Conservation (phyloP, 78 protist genomes). For the Pigoraptor vietnamica region DNA sequence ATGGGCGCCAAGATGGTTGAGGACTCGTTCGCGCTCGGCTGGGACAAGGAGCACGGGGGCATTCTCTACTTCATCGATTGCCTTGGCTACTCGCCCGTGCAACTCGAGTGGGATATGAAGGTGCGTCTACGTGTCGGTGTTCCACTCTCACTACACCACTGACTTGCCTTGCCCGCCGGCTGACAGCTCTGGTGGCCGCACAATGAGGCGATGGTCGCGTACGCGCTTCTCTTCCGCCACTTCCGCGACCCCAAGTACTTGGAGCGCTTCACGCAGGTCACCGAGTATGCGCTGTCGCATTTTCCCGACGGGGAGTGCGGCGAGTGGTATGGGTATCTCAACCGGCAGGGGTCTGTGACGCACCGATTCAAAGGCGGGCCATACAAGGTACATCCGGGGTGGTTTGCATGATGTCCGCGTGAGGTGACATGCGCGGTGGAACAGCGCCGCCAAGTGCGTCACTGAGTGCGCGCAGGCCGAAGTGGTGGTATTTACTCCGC, state of each 20-base stretch:
- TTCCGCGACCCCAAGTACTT: background rate
- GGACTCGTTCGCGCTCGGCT: background rate
- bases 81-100: background rate
- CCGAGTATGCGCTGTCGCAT: background rate
- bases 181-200: background rate
- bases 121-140: background rate
- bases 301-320: background rate
- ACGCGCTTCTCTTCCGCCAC: background rate
- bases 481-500: too few relatives aligned
- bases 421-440: too few relatives aligned
- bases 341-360: background rate
- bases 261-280: background rate
- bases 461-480: too few relatives aligned
- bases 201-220: background rate
- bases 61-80: background rate
- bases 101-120: background rate
- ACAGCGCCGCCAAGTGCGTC: too few relatives aligned
- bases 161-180: background rate
- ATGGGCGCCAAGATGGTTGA: background rate
- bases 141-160: too few relatives aligned
- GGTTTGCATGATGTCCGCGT: too few relatives aligned
- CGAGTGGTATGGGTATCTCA: background rate
- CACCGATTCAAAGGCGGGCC: background rate
- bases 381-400: background rate
- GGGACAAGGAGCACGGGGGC: background rate